Base-by-base conservation (phyloP, 306 rosid genomes). In the Castanea mollissima region DNA sequence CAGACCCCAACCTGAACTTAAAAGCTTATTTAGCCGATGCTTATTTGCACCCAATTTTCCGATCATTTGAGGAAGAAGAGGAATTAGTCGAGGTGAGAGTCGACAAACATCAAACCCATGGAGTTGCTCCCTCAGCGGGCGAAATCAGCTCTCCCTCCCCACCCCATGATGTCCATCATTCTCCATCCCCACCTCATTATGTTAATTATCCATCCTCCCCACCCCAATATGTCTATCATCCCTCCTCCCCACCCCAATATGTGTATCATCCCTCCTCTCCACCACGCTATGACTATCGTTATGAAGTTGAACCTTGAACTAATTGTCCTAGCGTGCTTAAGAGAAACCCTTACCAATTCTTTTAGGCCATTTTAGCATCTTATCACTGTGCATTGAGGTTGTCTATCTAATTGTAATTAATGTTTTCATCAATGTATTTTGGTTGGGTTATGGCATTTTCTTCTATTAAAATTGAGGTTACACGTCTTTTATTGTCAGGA, bases 21-120 rank as follows among this genome's bases (percentile, higher is more conserved):
- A 83, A 91, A 78, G 93, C 93, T 29, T 93, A 85, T 87, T 82
- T 96, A 65, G 90, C 92, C 0, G 98, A 96, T 75, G 95, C 99
- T 8, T 96, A 96, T 86, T 81, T 96, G 91, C 98, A 93, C 80
- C 97, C 99, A 9, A 96, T 96, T 63, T 96, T 93, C 90, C 84
- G 52, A 60, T 93, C 99, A 57, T 93, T 93, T 32, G 94, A 90
- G 80, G 90, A 83, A 41, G 88, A 93, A 76, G 86, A 84, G 12
- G 97, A 90, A 73, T 73, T 82, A 60, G 77, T 88, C 52, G 69
- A 93, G 84, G 85, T 96, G 2, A 85, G 90, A 87, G 93, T 93
- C 15, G 96, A 93, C 77, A 96, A 93, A 86, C 89, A 80, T 10
- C 87, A 91, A 83, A 38, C 91, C 76, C 85, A 75, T 3, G 55